These are phyloP conservation scores for Ogataea dorogensis DNA, from an alignment of 805 yeast species.

Conservation along the genomic window DNA sequence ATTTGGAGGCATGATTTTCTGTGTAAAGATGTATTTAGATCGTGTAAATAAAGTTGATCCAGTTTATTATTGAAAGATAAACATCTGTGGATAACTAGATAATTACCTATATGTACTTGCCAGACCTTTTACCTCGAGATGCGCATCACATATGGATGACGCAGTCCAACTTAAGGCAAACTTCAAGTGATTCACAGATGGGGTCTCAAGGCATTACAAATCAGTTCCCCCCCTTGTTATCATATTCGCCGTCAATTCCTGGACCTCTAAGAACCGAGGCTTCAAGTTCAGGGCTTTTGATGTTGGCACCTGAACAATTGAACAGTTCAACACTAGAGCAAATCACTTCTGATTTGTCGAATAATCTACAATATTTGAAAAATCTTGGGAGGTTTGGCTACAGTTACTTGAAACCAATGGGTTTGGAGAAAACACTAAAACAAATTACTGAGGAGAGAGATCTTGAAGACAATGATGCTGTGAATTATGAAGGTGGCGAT, in stretches of 20 bases:
- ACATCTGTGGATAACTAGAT: neutral
- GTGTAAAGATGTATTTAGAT: constrained; percentile 6
- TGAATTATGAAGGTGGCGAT: constrained; percentile 23
- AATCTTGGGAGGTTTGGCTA: constrained; percentile 46
- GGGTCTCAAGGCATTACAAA: constrained; percentile 20
- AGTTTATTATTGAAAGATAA: neutral
- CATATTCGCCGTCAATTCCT: constrained; percentile 49
- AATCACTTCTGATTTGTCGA: constrained; percentile 23
- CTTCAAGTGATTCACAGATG: constrained; percentile 7
- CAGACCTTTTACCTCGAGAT: constrained; percentile 45
- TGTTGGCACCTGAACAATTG: constrained; percentile 19
- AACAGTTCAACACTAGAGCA: constrained; percentile 21
- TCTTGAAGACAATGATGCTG: constrained; percentile 19
- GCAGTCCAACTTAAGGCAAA: constrained; percentile 12
- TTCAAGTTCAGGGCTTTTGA: constrained; percentile 28
- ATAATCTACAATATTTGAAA: constrained; percentile 27
- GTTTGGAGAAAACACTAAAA: constrained; percentile 54
- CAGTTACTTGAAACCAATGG: constrained; percentile 54
- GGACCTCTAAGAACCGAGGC: constrained; percentile 29
- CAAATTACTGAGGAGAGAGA: constrained; percentile 30
- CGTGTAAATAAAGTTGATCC: constrained; percentile 6
- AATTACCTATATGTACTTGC: constrained; percentile 43
- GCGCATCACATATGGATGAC: constrained; percentile 45
- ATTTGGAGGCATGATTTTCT: constrained; percentile 14
- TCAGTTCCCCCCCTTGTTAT: constrained; percentile 52